Evolutionary conservation across 2,329 filamentous ascomycete genomes (phyloP).

Genomic region (Chaetomiaceae sp.): DNA sequence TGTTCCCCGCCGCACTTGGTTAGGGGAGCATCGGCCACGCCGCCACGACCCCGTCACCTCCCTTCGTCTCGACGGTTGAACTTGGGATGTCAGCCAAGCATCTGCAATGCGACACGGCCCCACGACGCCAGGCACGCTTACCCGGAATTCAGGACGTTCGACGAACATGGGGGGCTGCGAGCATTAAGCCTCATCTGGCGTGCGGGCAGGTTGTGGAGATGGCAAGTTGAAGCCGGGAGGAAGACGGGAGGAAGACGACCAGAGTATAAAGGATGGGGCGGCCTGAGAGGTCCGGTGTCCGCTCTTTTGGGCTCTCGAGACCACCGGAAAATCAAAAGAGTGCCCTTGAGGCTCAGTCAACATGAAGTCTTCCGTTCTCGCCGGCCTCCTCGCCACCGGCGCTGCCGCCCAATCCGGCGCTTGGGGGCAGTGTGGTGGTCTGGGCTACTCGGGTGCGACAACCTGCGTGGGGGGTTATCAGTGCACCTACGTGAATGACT

Average conservation of each 20-base stretch:
- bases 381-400: conserved; percentile 29
- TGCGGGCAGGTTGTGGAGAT: neutral
- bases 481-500: conserved; percentile 36
- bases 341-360: conserved; percentile 1
- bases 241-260: no score
- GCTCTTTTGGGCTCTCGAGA: neutral
- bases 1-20: no score
- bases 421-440: conserved; percentile 42
- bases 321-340: neutral
- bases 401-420: conserved; percentile 33
- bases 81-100: conserved; percentile 2
- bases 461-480: conserved; percentile 39
- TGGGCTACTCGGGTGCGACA: conserved; percentile 33
- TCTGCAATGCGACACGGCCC: conserved; percentile 14
- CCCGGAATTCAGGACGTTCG: conserved; percentile 11
- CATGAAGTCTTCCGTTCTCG: conserved; percentile 28
- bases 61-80: no score
- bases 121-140: no score
- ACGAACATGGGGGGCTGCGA: neutral
- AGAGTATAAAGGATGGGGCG: neutral
- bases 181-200: neutral
- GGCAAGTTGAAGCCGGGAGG: no score
- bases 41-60: no score
- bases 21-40: no score
- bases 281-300: neutral